These are phyloP conservation scores for Calcarisporium arbuscula DNA, from an alignment of 2,329 filamentous ascomycete species.

Conservation along the genomic window DNA sequence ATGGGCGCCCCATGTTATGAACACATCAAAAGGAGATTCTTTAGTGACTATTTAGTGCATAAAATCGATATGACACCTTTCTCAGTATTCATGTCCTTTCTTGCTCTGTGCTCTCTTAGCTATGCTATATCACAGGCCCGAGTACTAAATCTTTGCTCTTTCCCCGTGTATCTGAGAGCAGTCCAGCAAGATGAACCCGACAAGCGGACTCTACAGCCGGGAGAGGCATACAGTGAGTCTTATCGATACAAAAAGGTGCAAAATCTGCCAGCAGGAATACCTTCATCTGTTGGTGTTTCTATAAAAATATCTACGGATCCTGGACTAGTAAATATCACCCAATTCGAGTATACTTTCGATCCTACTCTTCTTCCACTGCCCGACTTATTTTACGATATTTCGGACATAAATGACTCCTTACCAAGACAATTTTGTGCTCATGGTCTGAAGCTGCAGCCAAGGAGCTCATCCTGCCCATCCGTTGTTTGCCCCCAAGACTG, in stretches of 20 bases:
- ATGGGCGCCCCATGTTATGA: too few species aligned
- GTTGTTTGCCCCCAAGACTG: neutral
- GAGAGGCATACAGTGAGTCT: neutral
- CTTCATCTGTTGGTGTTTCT: neutral
- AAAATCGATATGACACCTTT: too few species aligned
- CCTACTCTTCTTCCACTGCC: neutral
- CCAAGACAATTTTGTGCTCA: neutral
- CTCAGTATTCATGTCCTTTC: too few species aligned
- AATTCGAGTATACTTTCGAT: neutral
- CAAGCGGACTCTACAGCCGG: neutral
- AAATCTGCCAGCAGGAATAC: neutral
- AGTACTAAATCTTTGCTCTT: neutral
- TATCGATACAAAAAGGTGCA: neutral
- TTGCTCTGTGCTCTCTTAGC: neutral
- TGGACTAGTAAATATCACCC: neutral
- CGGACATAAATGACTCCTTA: neutral
- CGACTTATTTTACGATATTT: slow-evolving; percentile 1
- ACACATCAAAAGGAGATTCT: too few species aligned
- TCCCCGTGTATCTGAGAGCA: neutral
- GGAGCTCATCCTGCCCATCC: neutral
- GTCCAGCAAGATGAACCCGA: neutral
- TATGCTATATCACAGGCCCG: neutral
- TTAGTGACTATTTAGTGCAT: too few species aligned
- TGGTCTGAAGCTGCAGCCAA: neutral
- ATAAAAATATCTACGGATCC: neutral